Conservation (phyloP, 441 rosid species). For the Pelargonium cotyledonis region DNA sequence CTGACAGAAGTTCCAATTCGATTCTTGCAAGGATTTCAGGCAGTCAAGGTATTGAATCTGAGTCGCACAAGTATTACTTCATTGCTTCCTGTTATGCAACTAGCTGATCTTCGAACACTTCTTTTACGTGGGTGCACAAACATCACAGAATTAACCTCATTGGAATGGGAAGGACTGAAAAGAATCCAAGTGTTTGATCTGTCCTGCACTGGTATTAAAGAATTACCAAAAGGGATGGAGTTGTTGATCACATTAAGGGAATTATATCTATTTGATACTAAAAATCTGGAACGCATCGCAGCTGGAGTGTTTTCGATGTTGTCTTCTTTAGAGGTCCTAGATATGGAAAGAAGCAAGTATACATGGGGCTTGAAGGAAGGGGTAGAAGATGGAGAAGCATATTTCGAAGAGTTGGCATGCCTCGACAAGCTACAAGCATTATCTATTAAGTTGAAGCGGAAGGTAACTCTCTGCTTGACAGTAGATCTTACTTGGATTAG, state of each 20-base stretch:
- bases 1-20: slow-evolving; percentile 10
- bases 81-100: slow-evolving; percentile 20
- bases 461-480: slow-evolving; percentile 16
- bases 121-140: slow-evolving; percentile 26
- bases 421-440: slow-evolving; percentile 16
- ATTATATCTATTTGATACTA: slow-evolving; percentile 31
- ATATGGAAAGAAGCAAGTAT: slow-evolving; percentile 30
- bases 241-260: slow-evolving; percentile 23
- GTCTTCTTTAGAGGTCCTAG: slow-evolving; percentile 25
- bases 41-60: slow-evolving; percentile 26
- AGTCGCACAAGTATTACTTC: slow-evolving; percentile 22
- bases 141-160: slow-evolving; percentile 24
- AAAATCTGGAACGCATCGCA: slow-evolving; percentile 25
- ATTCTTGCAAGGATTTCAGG: slow-evolving; percentile 21
- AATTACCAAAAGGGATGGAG: slow-evolving; percentile 27
- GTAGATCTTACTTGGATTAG: slow-evolving; percentile 19
- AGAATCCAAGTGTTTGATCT: slow-evolving; percentile 36
- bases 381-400: slow-evolving; percentile 24
- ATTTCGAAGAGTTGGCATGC: slow-evolving; percentile 24
- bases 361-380: slow-evolving; percentile 21
- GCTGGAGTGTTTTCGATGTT: slow-evolving; percentile 20
- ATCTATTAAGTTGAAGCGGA: slow-evolving; percentile 16
- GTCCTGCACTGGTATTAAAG: slow-evolving; percentile 26
- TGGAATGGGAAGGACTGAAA: slow-evolving; percentile 18
- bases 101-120: slow-evolving; percentile 24